Evolutionary conservation across 768 basidiomycete species (phyloP).

Genomic region (Artomyces pyxidatus): DNA sequence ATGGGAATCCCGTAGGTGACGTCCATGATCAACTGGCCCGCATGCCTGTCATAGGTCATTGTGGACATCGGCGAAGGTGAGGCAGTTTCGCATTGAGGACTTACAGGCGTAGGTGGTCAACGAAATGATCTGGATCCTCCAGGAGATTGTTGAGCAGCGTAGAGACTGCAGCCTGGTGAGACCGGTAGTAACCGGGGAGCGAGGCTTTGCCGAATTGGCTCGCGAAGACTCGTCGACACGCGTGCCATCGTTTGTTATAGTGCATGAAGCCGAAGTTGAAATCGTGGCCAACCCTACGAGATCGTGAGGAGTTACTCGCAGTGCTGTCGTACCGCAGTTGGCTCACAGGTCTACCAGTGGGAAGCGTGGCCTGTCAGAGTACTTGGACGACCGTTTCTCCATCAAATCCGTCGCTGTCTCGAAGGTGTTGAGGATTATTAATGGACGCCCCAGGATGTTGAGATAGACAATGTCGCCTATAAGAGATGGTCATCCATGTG

Average conservation of each 20-base stretch:
- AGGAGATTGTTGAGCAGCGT: neutral
- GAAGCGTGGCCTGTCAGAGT: constrained; percentile 15
- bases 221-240: neutral
- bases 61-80: neutral
- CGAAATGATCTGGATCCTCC: neutral
- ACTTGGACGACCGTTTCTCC: constrained; percentile 44
- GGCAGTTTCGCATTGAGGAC: too few relatives aligned
- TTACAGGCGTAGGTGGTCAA: neutral
- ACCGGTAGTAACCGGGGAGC: neutral
- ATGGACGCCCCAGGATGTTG: constrained; percentile 34
- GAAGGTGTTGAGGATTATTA: constrained; percentile 40
- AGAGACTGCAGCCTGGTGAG: neutral
- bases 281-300: neutral
- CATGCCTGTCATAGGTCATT: neutral
- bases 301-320: too few relatives aligned
- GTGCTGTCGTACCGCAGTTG: neutral
- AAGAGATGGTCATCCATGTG: neutral
- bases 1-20: neutral
- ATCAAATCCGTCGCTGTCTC: constrained; percentile 39
- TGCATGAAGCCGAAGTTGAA: neutral
- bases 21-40: neutral
- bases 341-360: neutral
- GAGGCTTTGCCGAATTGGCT: neutral
- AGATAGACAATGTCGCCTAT: constrained; percentile 10
- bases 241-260: neutral